phyloP scores from a whole-genome alignment of 306 rosid species.

The Cicer judaicum region DNA sequence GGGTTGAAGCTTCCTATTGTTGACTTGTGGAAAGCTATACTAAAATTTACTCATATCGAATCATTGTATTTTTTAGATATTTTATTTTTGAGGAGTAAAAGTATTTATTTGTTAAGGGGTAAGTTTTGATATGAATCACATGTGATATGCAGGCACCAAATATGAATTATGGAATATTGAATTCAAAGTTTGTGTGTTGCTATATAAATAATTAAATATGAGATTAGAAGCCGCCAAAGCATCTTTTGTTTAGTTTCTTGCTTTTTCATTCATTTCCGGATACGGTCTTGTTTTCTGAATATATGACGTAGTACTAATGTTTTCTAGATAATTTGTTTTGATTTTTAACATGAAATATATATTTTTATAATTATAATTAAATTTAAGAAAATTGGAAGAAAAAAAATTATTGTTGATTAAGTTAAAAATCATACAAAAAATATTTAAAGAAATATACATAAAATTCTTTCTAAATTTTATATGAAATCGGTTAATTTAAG shows the following conservation, averaged over 20 bases:
- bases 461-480: too few relatives aligned
- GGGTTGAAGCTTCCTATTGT: constrained; percentile 39
- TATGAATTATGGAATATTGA: constrained; percentile 28
- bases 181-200: constrained; percentile 47
- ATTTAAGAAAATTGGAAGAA: too few relatives aligned
- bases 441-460: too few relatives aligned
- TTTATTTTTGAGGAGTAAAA: too few relatives aligned
- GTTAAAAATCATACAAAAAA: too few relatives aligned
- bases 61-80: too few relatives aligned
- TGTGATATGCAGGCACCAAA: background rate
- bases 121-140: constrained; percentile 19
- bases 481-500: too few relatives aligned
- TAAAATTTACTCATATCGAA: too few relatives aligned
- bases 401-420: too few relatives aligned
- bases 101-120: background rate
- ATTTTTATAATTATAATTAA: too few relatives aligned
- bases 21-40: constrained; percentile 37
- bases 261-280: constrained; percentile 32
- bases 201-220: background rate
- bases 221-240: constrained; percentile 45
- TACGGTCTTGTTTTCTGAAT: background rate
- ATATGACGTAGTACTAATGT: constrained; percentile 8
- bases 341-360: too few relatives aligned
- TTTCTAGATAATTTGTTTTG: too few relatives aligned
- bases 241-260: constrained; percentile 32